Evolutionary conservation across 768 basidiomycete species (phyloP).

Genomic region (Terana coerulea): DNA sequence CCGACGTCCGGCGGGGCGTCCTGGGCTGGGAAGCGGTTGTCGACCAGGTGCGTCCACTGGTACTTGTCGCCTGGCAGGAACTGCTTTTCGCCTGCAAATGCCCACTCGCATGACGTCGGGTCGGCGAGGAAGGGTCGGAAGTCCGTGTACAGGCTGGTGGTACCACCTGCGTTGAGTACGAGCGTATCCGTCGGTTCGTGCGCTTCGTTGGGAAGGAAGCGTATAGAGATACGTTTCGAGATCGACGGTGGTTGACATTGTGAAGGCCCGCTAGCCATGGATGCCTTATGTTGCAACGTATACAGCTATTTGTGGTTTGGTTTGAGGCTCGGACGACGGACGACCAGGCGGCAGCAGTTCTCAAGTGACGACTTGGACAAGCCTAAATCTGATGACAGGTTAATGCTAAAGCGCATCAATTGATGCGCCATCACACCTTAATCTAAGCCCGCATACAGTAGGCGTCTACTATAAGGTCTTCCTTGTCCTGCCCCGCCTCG

Average conservation of each 20-base stretch:
- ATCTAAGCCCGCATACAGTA: no score
- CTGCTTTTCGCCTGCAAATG: constrained; percentile 9
- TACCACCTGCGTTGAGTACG: constrained; percentile 11
- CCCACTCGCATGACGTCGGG: constrained; percentile 11
- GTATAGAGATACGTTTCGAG: constrained; percentile 2
- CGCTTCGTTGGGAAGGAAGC: constrained; percentile 6
- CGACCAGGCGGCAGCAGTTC: no score
- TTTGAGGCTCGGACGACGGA: no score
- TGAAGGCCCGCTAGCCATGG: no score
- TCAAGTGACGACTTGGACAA: no score
- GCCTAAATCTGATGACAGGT: no score
- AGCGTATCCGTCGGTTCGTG: constrained; percentile 5
- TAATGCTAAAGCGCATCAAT: no score
- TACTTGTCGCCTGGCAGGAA: constrained; percentile 2
- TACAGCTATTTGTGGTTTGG: no score
- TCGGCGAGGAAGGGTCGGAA: constrained; percentile 10
- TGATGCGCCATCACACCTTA: no score
- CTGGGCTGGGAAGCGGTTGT: not conserved
- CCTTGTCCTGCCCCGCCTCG: no score
- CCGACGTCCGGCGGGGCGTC: constrained; percentile 6
- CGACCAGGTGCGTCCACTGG: constrained; percentile 5
- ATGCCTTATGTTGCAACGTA: no score
- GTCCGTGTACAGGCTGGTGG: constrained; percentile 7
- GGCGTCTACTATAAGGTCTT: no score
- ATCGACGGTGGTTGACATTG: constrained; percentile 5